Conservation (phyloP, 345 rosid genomes). For the Eucalyptus albens region DNA sequence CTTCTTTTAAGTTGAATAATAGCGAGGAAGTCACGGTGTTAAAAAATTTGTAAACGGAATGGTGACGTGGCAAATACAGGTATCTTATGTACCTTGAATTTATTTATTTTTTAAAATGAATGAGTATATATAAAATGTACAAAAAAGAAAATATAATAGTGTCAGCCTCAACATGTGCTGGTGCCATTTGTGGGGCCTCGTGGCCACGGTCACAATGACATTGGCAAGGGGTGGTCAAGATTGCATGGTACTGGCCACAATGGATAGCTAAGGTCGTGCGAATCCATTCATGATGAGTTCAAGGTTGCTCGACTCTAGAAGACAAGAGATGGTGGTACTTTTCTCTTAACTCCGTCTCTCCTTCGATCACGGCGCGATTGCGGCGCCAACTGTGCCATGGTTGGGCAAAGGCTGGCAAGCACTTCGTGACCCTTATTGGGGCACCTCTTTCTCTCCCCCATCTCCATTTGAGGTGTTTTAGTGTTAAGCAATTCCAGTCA, state of each 20-base stretch:
- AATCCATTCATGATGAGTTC: background rate
- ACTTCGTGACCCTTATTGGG: background rate
- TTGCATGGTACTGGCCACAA: fast-evolving
- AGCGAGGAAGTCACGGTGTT: background rate
- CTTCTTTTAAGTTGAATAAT: background rate
- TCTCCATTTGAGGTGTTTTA: background rate
- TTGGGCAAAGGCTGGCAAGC: background rate
- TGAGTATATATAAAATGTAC: background rate
- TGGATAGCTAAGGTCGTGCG: background rate
- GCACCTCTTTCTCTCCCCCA: background rate
- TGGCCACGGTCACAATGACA: background rate
- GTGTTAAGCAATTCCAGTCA: background rate
- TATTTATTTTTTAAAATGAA: background rate
- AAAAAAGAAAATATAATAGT: background rate
- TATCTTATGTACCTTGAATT: background rate
- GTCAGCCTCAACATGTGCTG: background rate
- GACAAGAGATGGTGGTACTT: background rate
- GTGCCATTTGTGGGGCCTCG: background rate
- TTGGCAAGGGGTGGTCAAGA: too few relatives aligned
- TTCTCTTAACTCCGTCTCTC: background rate
- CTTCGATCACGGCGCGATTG: fast-evolving
- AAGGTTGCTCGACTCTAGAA: background rate
- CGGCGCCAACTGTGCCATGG: background rate
- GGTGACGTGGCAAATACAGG: background rate
- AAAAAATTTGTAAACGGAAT: background rate